These are phyloP conservation scores for Polyrhizophydium stewartii DNA, from an alignment of 371 early-diverging fungal species.

Conservation along the genomic window DNA sequence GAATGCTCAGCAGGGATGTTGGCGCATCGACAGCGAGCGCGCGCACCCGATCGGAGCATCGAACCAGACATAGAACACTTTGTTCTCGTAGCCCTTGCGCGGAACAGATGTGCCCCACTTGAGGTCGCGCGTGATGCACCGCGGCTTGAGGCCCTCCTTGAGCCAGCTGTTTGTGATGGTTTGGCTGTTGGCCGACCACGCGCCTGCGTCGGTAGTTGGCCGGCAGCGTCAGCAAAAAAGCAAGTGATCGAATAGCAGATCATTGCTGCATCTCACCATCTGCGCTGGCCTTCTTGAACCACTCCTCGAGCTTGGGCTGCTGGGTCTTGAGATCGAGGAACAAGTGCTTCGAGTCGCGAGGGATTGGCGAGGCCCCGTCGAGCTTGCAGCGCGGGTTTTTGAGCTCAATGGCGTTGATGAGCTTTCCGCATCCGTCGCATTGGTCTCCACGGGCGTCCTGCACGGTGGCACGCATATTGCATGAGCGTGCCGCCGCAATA, in stretches of 20 bases:
- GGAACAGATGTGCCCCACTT: slow-evolving; percentile 99
- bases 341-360: slow-evolving; percentile 86
- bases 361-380: slow-evolving; percentile 76
- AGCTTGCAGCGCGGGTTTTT: slow-evolving; percentile 95
- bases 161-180: slow-evolving; percentile 96
- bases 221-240: not conserved
- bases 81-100: slow-evolving; percentile 71
- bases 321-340: slow-evolving; percentile 88
- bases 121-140: slow-evolving; percentile 99
- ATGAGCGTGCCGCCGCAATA: no score
- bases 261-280: slow-evolving; percentile 22
- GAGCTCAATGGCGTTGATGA: slow-evolving; percentile 93
- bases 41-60: slow-evolving; percentile 95
- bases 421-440: slow-evolving; percentile 96
- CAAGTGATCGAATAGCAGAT: not conserved
- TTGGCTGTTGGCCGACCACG: slow-evolving; percentile 92
- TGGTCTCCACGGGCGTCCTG: slow-evolving; percentile 98
- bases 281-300: slow-evolving; percentile 65
- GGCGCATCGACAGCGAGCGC: not conserved
- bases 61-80: slow-evolving; percentile 99
- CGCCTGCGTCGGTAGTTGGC: slow-evolving; percentile 24
- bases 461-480: not conserved
- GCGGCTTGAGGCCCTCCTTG: slow-evolving; percentile 90
- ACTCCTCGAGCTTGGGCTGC: slow-evolving; percentile 70
- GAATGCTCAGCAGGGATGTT: no score